Conservation (phyloP, 495 filamentous ascomycete species). For the Aspergillus saccharolyticus region DNA sequence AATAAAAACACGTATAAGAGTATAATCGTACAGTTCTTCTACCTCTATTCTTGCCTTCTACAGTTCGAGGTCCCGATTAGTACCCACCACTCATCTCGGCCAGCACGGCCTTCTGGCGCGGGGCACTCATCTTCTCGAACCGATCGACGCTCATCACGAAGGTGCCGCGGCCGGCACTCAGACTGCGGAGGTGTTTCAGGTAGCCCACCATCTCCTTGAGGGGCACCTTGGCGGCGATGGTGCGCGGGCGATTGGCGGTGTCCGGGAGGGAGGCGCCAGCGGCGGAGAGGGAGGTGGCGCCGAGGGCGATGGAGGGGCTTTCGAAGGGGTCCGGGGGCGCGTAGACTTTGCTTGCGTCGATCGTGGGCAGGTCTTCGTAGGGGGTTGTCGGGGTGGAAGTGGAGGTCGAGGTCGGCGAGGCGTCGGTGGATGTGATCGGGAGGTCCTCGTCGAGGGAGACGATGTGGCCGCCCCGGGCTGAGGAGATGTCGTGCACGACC, state of each 20-base stretch:
- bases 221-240: slow-evolving; percentile 78
- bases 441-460: slow-evolving; percentile 68
- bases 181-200: slow-evolving; percentile 77
- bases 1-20: too few relatives aligned
- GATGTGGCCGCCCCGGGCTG: slow-evolving; percentile 78
- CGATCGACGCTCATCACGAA: slow-evolving; percentile 89
- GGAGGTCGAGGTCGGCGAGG: slow-evolving; percentile 1
- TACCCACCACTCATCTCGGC: slow-evolving; percentile 43
- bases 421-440: slow-evolving; percentile 26
- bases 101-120: slow-evolving; percentile 54
- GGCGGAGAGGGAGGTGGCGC: background rate
- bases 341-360: slow-evolving; percentile 71
- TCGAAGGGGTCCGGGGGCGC: slow-evolving; percentile 82
- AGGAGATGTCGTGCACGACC: slow-evolving; percentile 86
- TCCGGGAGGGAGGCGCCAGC: slow-evolving; percentile 13
- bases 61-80: too few relatives aligned
- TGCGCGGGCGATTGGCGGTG: slow-evolving; percentile 43
- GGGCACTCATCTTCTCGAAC: slow-evolving; percentile 78
- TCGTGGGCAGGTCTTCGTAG: slow-evolving; percentile 32
- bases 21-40: too few relatives aligned
- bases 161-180: slow-evolving; percentile 84
- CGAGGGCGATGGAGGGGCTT: slow-evolving; percentile 26
- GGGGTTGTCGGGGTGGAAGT: slow-evolving; percentile 4
- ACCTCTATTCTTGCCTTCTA: too few relatives aligned
- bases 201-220: slow-evolving; percentile 98